Evolutionary conservation across 805 yeast genomes (phyloP), one percentile per base, ranked within the genome.

Genomic region (Diddensiella transvaalensis): DNA sequence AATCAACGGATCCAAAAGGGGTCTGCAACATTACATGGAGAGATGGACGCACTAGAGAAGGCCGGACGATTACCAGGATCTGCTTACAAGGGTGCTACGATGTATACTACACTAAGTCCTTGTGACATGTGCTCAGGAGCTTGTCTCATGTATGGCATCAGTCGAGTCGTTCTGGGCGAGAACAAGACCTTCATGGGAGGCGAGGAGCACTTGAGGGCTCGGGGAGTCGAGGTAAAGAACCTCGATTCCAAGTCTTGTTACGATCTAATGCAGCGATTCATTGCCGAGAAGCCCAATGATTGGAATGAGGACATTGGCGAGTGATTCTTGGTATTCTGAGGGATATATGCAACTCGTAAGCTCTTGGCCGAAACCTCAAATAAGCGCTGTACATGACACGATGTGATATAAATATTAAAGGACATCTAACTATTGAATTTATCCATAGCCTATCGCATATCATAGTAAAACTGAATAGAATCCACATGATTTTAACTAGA

Each of bases 121-220:
- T 91, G 98, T 65, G 77, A 82, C 57, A 91, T 91, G 97, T 91
- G 98, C 65, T 79, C 93, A 3, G 98, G 98, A 18, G 95, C 97
- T 3, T 85, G 91, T 54, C 61, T 91, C 45, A 73, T 91, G 75
- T 91, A 89, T 69, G 96, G 96, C 36, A 77, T 91, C 57, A 82
- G 83, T 60, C 76, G 97, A 54, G 84, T 87, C 37, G 97, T 91
- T 0, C 60, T 89, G 66, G 96, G 96, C 24, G 99, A 91, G 64
- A 89, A 89, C 67, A 78, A 69, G 47, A 91, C 84, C 24, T 91
- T 85, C 58, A 57, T 75, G 29, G 96, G 97, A 10, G 95, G 87
- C 22, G 97, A 91, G 64, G 85, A 82, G 38, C 80, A 81, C 64
- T 73, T 91, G 59, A 63, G 65, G 52, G 61, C 75, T 3, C 73